A percentile compares a stretch with the other conserved stretches of the same genome.
These are phyloP conservation scores for Durusdinium trenchii DNA, from an alignment of 73 alveolate genomes.

Conservation along the genomic window DNA sequence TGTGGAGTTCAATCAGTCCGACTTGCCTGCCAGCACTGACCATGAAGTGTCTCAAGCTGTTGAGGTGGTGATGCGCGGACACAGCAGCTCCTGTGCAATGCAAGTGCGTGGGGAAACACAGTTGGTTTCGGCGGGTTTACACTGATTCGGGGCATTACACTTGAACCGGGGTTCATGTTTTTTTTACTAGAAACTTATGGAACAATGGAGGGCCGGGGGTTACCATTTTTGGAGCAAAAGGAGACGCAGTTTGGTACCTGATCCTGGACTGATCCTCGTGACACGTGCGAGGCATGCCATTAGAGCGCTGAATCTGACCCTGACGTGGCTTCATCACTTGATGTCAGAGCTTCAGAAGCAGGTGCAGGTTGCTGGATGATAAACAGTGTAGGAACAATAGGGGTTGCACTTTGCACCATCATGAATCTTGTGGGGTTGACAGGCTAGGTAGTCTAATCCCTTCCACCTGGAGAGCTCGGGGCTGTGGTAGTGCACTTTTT, in stretches of 20 bases:
- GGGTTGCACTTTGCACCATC: too few relatives aligned
- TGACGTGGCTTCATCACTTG: slow-evolving; percentile 77
- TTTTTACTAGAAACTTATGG: too few relatives aligned
- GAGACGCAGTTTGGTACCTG: background rate
- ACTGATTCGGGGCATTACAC: background rate
- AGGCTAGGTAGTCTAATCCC: too few relatives aligned
- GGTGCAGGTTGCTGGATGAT: too few relatives aligned
- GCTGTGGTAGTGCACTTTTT: too few relatives aligned
- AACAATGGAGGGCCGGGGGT: too few relatives aligned
- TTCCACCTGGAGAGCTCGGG: too few relatives aligned
- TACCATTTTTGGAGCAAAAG: background rate
- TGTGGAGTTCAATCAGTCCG: background rate
- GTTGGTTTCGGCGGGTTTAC: background rate
- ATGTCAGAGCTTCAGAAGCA: background rate
- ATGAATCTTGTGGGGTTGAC: too few relatives aligned
- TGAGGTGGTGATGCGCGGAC: slow-evolving; percentile 34
- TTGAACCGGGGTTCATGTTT: background rate
- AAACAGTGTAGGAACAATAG: too few relatives aligned
- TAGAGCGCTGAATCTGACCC: slow-evolving; percentile 57
- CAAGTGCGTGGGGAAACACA: slow-evolving; percentile 6
- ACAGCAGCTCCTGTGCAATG: slow-evolving; percentile 37
- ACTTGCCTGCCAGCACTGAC: background rate
- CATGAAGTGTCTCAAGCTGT: too few relatives aligned
- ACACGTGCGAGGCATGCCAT: slow-evolving; percentile 40
- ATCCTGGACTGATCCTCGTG: too few relatives aligned